phyloP scores from a whole-genome alignment of 345 rosid genomes.

The Microcos paniculata region DNA sequence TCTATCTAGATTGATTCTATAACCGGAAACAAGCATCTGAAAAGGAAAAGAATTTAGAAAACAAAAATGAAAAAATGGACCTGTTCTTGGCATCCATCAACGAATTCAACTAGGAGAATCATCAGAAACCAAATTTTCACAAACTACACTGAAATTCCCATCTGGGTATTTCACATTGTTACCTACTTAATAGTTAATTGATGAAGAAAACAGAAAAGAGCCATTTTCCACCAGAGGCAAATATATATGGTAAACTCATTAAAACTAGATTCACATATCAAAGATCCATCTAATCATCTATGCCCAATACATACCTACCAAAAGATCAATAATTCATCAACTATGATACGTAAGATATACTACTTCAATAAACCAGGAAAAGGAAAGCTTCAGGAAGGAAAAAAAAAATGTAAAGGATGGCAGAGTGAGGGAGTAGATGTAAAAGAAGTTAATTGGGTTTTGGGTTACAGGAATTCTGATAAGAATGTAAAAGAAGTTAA shows the following conservation, averaged over 20 bases:
- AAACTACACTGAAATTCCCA: not conserved
- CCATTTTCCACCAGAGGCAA: not conserved
- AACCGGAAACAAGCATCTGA: not conserved
- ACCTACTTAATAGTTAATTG: too few species aligned
- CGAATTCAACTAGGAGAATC: constrained; percentile 1
- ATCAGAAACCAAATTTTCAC: not conserved
- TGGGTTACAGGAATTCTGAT: not conserved
- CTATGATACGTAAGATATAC: not conserved
- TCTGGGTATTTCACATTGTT: constrained; percentile 1
- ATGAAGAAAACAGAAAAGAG: not conserved
- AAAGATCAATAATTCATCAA: not conserved
- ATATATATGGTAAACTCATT: not conserved
- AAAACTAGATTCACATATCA: not conserved
- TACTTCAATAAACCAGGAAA: not conserved
- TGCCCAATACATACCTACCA: not conserved
- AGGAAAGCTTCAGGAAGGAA: not conserved
- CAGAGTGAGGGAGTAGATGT: too few species aligned
- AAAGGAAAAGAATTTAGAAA: not conserved
- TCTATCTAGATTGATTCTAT: too few species aligned
- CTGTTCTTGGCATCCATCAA: not conserved
- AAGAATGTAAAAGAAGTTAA: not conserved
- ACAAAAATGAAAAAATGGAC: not conserved
- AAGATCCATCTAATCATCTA: not conserved
- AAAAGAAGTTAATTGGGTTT: not conserved
- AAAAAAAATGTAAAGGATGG: not conserved